Evolutionary conservation across 768 basidiomycete species (phyloP), one percentile per base, ranked within the genome.

Genomic region (Psilocybe azurescens): DNA sequence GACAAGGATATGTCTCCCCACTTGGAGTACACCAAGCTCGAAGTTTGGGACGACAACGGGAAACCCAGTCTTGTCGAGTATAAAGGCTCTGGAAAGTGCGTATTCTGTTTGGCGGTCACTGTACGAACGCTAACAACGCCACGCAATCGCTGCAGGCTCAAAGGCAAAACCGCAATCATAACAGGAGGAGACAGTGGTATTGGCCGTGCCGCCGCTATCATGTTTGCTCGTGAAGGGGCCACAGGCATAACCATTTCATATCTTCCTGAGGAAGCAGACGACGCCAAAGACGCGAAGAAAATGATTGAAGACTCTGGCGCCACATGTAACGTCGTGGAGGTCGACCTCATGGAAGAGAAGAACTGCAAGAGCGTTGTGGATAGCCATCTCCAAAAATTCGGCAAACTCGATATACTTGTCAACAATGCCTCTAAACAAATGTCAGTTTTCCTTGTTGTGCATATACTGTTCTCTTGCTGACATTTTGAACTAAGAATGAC

Each of bases 351-450:
- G 67, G 67, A 78, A 3, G 75, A 77, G 16, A 65, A 64, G 1
- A 74, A 78, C 30, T 78, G 81, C 69, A 75, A 86, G 65, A 69
- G 74, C 2, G 71, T 85, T 58, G 73, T 88, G 58, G 76, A 83
- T 8, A 70, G 76, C 50, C 86, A 88, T 67, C 65, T 86, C 59
- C 62, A 75, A 74, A 24, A 69, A 50, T 86, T 79, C 61, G 77
- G 78, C 18, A 74, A 75, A 57, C 69, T 87, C 29, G 82, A 89
- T 68, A 77, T 89, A 52, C 75, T 88, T 51, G 84, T 89, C 58
- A 87, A 87, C 72, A 87, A 88, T 70, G 86, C 85, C 18, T 79
- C 78, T 44, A 84, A 86, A 67, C 80, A 82, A 63, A 73, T 76
- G 74, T 73, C 55, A 33, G 72, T 65, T 13, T 20, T 16, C 36